Evolutionary conservation across 2,329 filamentous ascomycete species (phyloP), one percentile per base, ranked within the genome.

Genomic region (Penicillium sp.): DNA sequence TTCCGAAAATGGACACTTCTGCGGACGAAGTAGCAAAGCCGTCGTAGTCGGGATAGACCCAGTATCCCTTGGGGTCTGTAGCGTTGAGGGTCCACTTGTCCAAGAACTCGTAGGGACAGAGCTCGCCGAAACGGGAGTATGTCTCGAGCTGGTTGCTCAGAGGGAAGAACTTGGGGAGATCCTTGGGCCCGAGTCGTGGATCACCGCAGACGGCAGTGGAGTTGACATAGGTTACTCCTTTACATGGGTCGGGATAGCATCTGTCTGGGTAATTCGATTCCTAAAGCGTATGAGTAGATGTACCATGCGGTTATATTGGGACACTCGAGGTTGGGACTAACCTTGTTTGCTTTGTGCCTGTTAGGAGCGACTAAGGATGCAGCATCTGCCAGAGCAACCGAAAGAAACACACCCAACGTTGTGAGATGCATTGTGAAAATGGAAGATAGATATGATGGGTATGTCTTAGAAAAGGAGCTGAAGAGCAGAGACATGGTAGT

Each of bases 21-120:
- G 62, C 46, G 4, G 64, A 66, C 56, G 74, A 68, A 3, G 76
- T 52, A 18, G 72, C 62, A 51, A 79, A 82, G 4, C 79, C 79
- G 39, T 75, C 67, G 4, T 70, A 54, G 0, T 68, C 65, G 0
- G 79, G 80, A 54, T 78, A 81, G 26, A 49, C 16, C 51, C 45
- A 53, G 26, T 53, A 53, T 4, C 10, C 32, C 2, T 13, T 49
- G 10, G 61, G 61, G 41, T 69, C 74, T 8, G 38, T 32, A 11
- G 42, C 62, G 26, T 53, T 51, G 16, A 44, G 1, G 6, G 55
- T 51, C 36, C 51, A 61, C 47, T 58, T 61, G 29, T 29, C 51
- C 29, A 61, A 45, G 40, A 63, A 66, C 2, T 59, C 53, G 9
- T 55, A 42, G 7, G 61, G 61, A 11, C 55, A 60, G 14, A 62